Conservation (phyloP, 2,329 filamentous ascomycete genomes). For the Neoarthrinium moseri region DNA sequence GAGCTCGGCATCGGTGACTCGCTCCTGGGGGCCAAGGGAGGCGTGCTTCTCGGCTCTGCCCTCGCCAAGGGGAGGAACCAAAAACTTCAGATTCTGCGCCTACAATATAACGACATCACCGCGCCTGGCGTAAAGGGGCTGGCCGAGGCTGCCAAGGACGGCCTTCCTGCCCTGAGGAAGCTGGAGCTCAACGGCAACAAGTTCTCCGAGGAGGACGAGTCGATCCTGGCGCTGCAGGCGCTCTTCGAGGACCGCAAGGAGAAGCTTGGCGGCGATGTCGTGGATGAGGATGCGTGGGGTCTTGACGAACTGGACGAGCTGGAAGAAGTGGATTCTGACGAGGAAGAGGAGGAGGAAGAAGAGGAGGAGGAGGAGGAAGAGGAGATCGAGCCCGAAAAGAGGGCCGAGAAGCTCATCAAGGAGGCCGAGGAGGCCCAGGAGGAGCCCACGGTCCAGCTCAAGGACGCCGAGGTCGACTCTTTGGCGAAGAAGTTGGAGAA, state of each 20-base stretch:
- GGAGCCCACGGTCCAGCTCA: constrained; percentile 67
- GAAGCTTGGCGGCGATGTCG: constrained; percentile 60
- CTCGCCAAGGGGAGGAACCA: constrained; percentile 74
- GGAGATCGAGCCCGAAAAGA: constrained; percentile 56
- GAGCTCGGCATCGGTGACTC: constrained; percentile 92
- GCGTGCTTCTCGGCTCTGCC: constrained; percentile 69
- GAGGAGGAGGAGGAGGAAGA: constrained; percentile 68
- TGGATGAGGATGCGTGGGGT: constrained; percentile 80
- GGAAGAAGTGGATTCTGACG: constrained; percentile 70
- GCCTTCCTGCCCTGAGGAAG: constrained; percentile 74
- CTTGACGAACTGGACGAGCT: constrained; percentile 85
- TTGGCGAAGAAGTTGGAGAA: constrained; percentile 75
- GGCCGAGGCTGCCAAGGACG: constrained; percentile 63
- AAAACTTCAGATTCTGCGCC: constrained; percentile 75
- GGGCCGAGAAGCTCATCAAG: constrained; percentile 67
- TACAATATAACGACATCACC: constrained; percentile 96
- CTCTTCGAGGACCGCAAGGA: constrained; percentile 78
- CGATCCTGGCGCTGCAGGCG: constrained; percentile 65
- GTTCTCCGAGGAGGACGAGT: constrained; percentile 81
- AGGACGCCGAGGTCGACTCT: constrained; percentile 78
- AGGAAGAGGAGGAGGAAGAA: constrained; percentile 66
- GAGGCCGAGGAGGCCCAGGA: constrained; percentile 72
- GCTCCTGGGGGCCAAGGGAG: constrained; percentile 75
- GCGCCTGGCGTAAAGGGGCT: constrained; percentile 71
- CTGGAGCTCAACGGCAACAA: constrained; percentile 97